Evolutionary conservation across 2,329 filamentous ascomycete genomes (phyloP).

Genomic region (Neonectria neomacrospora): DNA sequence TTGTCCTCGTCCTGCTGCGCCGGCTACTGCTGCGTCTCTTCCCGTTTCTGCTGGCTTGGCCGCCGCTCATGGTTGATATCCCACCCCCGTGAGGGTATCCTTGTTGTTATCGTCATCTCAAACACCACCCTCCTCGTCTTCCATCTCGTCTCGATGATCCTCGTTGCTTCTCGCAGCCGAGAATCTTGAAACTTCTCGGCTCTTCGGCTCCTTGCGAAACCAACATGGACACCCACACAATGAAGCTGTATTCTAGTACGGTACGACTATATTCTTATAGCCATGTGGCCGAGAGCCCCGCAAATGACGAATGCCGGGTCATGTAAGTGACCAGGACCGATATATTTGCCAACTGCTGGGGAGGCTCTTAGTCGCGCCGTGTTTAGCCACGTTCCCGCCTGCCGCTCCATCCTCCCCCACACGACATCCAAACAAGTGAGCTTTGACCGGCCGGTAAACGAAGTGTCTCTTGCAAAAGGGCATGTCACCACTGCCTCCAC

Average conservation of each 20-base stretch:
- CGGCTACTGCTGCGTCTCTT: conserved; percentile 1
- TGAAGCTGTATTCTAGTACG: background rate
- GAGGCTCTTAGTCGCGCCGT: conserved; percentile 2
- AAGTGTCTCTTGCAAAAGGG: background rate
- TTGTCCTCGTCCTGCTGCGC: conserved; percentile 8
- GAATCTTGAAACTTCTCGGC: conserved; percentile 16
- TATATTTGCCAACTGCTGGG: conserved; percentile 5
- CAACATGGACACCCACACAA: conserved; percentile 15
- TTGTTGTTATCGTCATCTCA: conserved; percentile 28
- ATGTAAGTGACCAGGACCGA: conserved; percentile 12
- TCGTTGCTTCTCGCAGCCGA: conserved; percentile 12
- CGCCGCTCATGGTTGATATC: conserved; percentile 10
- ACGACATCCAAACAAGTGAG: conserved; percentile 9
- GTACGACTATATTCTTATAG: background rate
- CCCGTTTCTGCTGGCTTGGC: background rate
- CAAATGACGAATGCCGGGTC: conserved; percentile 14
- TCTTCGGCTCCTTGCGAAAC: conserved; percentile 16
- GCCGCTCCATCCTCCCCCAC: conserved; percentile 18
- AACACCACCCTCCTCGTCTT: conserved; percentile 13
- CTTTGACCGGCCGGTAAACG: conserved; percentile 6
- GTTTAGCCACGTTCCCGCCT: conserved; percentile 19
- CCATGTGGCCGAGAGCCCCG: conserved; percentile 10
- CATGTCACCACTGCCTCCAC: background rate
- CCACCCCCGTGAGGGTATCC: conserved; percentile 19
- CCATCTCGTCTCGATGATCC: conserved; percentile 1